phyloP scores from a whole-genome alignment of 1,139 yeast genomes.

The Scheffersomyces quercinus region DNA sequence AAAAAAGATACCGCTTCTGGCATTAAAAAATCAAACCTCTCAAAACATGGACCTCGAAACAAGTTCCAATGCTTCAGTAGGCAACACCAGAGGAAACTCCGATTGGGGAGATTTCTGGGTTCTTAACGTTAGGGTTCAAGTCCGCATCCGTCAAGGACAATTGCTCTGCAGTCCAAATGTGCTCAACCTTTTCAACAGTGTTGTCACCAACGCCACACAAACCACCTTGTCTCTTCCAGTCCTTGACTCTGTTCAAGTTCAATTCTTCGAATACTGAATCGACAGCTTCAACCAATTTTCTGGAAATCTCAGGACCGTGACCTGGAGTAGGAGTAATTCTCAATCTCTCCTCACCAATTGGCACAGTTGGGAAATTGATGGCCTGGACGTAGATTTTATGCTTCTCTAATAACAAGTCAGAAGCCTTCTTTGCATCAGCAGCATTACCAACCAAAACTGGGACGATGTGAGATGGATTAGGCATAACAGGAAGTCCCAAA shows the following conservation, averaged over 20 bases:
- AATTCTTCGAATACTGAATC: constrained; percentile 79
- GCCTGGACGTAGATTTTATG: constrained; percentile 95
- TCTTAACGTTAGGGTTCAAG: constrained; percentile 63
- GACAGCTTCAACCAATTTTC: constrained; percentile 73
- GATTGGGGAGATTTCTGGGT: constrained; percentile 59
- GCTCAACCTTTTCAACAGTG: constrained; percentile 42
- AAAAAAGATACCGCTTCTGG: too few relatives aligned
- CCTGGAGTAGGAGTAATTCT: constrained; percentile 99
- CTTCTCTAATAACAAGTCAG: constrained; percentile 81
- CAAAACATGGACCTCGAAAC: too few relatives aligned
- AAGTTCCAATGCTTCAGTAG: constrained; percentile 3
- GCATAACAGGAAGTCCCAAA: constrained; percentile 90
- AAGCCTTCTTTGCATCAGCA: constrained; percentile 84
- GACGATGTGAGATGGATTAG: constrained; percentile 96
- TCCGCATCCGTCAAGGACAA: constrained; percentile 60
- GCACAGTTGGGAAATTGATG: constrained; percentile 96
- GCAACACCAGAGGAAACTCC: constrained; percentile 70
- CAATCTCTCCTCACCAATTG: constrained; percentile 92
- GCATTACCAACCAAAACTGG: constrained; percentile 96
- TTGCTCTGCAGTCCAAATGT: constrained; percentile 86
- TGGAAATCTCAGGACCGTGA: constrained; percentile 75
- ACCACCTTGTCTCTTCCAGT: constrained; percentile 83
- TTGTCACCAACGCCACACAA: constrained; percentile 82
- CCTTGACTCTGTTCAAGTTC: constrained; percentile 69
- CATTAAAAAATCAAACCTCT: too few relatives aligned